Base-by-base conservation (phyloP, 352 stramenopile genomes). In the Phytophthora tubulina region DNA sequence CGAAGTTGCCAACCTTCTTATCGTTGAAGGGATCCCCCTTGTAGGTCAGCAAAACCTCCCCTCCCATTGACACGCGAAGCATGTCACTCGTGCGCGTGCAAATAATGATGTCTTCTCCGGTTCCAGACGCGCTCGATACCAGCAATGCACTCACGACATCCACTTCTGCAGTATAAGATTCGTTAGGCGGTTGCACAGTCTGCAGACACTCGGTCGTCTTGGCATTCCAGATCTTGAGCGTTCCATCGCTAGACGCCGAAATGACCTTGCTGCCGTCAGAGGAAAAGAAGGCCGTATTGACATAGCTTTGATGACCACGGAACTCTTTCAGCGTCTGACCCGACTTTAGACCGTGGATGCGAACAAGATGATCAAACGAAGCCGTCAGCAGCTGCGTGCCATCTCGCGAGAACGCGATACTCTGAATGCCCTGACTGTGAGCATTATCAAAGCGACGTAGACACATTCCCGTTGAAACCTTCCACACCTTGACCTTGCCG, bases 291-390 rank as follows among this genome's bases (percentile, higher is more conserved):
- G 91, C 91, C 27, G 79, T 81, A 73, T 98, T 98, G 30, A 99
- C 93, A 66, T 97, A 98, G 38, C 94, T 97, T 14, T 90, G 78
- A 68, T 99, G 95, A 21, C 95, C 96, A 32, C 84, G 79, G 79
- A 98, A 98, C 62, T 98, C 94, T 77, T 98, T 98, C n/a, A 99
- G 69, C 30, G 91, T 95, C 63, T 95, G 85, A 0, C 91, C 93
- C 0, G 92, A 97, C 38, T 97, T 93, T 49, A 99, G 84, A 6
- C 95, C 95, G 71, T 98, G 97, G 69, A 98, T 93, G n/a, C 95
- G 93, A 56, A 94, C 82, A 14, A 92, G 87, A 52, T 95, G 89
- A 75, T 98, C 93, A 49, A 96, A 93, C 55, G 91, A 94, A 27
- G 82, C 91, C 4, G 93, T 97, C 9, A 99, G 74, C 42, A 99